Percentiles rank a stretch among this genome's conserved stretches.
Conservation (phyloP, 2,329 filamentous ascomycete genomes). For the Boeremia lycopersici region DNA sequence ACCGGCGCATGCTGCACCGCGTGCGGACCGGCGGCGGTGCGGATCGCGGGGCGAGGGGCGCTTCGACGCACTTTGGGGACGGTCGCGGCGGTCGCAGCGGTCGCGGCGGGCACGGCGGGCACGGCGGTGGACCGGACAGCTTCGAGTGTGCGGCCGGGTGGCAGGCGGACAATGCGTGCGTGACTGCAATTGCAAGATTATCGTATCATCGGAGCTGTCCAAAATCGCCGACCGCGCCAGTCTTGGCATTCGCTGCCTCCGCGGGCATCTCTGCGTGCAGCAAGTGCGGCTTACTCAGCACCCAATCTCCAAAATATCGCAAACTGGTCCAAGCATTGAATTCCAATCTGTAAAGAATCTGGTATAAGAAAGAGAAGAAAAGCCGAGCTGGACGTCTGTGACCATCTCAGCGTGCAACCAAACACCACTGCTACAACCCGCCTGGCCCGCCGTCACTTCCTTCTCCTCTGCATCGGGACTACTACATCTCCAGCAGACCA, state of each 20-base stretch:
- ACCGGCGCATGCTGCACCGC: conserved; percentile 42
- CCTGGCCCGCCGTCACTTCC: not conserved
- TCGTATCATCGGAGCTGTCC: conserved; percentile 12
- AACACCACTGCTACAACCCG: not conserved
- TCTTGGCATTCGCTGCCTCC: conserved; percentile 4
- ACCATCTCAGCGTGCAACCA: not conserved
- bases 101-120: not conserved
- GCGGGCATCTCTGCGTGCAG: not conserved
- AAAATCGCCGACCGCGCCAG: conserved; percentile 6
- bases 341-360: not conserved
- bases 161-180: not conserved
- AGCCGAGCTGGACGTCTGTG: not conserved
- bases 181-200: not conserved
- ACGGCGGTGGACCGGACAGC: not conserved
- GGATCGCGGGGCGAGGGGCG: conserved; percentile 20
- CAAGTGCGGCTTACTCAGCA: conserved; percentile 15
- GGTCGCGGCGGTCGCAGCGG: not conserved
- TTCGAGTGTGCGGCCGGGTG: not conserved
- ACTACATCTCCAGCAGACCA: not conserved
- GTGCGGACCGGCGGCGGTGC: conserved; percentile 26
- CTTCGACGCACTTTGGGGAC: conserved; percentile 22
- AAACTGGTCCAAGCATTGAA: conserved; percentile 3
- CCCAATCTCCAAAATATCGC: conserved; percentile 13
- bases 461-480: not conserved
- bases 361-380: conserved; percentile 2